Evolutionary conservation across 805 yeast species (phyloP).

Genomic region (fission yeast (Schizosaccharomyces pombe)): DNA sequence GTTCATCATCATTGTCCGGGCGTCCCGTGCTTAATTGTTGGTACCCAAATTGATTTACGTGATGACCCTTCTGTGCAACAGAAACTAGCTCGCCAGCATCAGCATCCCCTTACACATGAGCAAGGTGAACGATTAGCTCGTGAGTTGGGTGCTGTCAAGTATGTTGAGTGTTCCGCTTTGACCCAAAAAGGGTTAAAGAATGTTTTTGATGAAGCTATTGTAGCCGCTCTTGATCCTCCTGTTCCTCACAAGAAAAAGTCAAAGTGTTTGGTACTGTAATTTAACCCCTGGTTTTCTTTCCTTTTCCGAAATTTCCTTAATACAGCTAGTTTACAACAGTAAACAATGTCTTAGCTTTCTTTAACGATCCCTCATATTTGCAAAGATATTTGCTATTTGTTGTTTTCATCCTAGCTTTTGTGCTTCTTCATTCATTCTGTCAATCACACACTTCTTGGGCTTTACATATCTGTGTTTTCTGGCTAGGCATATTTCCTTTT

Average conservation of each 20-base stretch:
- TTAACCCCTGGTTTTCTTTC: background rate
- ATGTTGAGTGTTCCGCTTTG: slow-evolving; percentile 92
- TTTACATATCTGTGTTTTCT: background rate
- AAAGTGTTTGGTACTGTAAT: slow-evolving; percentile 57
- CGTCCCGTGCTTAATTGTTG: slow-evolving; percentile 88
- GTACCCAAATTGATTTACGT: slow-evolving; percentile 87
- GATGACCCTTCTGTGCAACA: slow-evolving; percentile 79
- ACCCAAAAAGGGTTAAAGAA: slow-evolving; percentile 92
- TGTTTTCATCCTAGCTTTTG: background rate
- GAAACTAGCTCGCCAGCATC: slow-evolving; percentile 72
- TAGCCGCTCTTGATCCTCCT: slow-evolving; percentile 77
- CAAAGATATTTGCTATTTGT: background rate
- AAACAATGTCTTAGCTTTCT: background rate
- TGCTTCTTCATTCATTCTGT: background rate
- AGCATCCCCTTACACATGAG: slow-evolving; percentile 62
- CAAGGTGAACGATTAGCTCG: slow-evolving; percentile 84
- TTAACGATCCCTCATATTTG: background rate
- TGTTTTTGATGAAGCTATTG: slow-evolving; percentile 59
- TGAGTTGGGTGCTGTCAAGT: slow-evolving; percentile 84
- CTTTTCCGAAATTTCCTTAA: too few species aligned
- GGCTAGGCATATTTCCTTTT: too few species aligned
- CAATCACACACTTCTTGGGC: slow-evolving; percentile 1
- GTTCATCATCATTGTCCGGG: slow-evolving; percentile 88
- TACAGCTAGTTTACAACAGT: background rate
- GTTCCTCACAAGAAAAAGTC: slow-evolving; percentile 47